A percentile compares a stretch with the other conserved stretches of the same genome.
Conservation (phyloP, 78 protist genomes). For the Speleostelium caveatum region DNA sequence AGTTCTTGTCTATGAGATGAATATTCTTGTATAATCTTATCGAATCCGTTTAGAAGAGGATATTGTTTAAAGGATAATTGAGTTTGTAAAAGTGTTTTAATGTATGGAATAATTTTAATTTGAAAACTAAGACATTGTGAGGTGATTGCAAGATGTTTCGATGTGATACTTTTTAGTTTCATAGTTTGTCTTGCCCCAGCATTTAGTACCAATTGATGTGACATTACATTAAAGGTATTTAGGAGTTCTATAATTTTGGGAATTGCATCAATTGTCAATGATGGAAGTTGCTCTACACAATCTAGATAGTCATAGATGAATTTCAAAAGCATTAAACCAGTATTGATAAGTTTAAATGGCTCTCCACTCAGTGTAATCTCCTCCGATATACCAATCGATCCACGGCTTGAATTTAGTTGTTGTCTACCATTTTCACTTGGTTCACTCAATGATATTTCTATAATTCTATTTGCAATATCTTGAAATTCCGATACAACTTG, state of each 20-base stretch:
- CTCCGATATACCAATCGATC: constrained; percentile 5
- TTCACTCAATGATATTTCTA: constrained; percentile 9
- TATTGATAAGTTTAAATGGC: constrained; percentile 64
- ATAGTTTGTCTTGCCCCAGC: constrained; percentile 80
- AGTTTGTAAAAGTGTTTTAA: constrained; percentile 23
- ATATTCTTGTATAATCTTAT: constrained; percentile 49
- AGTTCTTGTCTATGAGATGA: constrained; percentile 50
- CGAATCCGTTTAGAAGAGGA: constrained; percentile 52
- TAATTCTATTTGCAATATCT: constrained; percentile 16
- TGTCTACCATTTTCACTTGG: not conserved
- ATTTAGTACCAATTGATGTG: constrained; percentile 65
- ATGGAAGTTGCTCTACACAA: constrained; percentile 47
- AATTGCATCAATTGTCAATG: constrained; percentile 26
- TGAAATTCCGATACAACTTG: constrained; percentile 62
- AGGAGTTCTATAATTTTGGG: constrained; percentile 51
- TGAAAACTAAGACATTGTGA: constrained; percentile 68
- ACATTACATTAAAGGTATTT: constrained; percentile 50
- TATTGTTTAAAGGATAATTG: constrained; percentile 20
- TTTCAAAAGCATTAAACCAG: constrained; percentile 65
- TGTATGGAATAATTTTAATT: constrained; percentile 56
- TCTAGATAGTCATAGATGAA: constrained; percentile 52
- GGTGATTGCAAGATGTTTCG: constrained; percentile 68
- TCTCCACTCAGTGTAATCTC: constrained; percentile 42
- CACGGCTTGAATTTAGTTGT: not conserved
- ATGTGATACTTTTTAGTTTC: constrained; percentile 68